A percentile compares a stretch with the other conserved stretches of the same genome.
Conservation (phyloP, 2,329 filamentous ascomycete species). For the Elsinoe fawcettii region DNA sequence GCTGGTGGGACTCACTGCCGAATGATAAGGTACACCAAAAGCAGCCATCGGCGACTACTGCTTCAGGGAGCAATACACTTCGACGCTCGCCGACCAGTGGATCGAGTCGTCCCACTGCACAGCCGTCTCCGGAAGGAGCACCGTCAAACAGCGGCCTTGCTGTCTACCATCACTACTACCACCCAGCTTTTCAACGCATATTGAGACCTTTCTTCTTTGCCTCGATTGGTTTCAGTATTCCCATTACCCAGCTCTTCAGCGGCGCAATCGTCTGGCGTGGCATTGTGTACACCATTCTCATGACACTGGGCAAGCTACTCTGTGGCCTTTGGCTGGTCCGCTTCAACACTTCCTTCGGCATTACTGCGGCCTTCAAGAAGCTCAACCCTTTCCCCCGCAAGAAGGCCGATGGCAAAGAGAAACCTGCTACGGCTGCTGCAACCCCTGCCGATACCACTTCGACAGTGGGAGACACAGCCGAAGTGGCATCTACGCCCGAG, state of each 20-base stretch:
- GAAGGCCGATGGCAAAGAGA: background rate
- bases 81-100: background rate
- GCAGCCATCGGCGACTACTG: background rate
- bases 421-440: background rate
- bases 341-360: constrained; percentile 19
- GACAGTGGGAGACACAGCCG: too few relatives aligned
- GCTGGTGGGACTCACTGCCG: constrained; percentile 48
- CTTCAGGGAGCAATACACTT: background rate
- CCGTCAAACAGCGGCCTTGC: background rate
- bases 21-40: constrained; percentile 15
- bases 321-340: constrained; percentile 37
- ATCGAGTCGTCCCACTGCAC: background rate
- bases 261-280: constrained; percentile 62
- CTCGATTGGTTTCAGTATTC: constrained; percentile 70
- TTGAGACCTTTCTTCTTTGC: constrained; percentile 68
- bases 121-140: background rate
- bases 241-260: constrained; percentile 61
- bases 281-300: constrained; percentile 62
- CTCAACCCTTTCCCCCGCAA: background rate
- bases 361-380: background rate
- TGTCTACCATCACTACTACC: constrained; percentile 39
- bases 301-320: constrained; percentile 47
- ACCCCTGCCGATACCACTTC: too few relatives aligned
- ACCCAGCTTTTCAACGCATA: constrained; percentile 41
- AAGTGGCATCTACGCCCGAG: too few relatives aligned